phyloP scores from a whole-genome alignment of 73 alveolate genomes.

The Diophrys appendiculata region DNA sequence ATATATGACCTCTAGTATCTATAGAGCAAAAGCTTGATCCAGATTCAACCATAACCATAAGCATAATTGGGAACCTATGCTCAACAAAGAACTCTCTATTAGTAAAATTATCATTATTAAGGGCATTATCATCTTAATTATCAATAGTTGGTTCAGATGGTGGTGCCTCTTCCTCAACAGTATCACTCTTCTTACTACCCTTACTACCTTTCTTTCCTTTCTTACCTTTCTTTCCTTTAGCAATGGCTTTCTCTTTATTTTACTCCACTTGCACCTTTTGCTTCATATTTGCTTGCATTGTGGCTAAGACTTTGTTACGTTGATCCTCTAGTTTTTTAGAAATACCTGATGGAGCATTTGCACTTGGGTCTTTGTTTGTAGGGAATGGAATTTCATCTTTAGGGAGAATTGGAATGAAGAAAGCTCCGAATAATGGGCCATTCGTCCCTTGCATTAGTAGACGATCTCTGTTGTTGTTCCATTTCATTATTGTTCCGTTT shows the following conservation, averaged over 20 bases:
- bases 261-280: too few species aligned
- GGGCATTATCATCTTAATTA: too few species aligned
- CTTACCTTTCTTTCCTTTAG: too few species aligned
- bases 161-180: too few species aligned
- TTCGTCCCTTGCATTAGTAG: neutral
- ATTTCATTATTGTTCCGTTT: constrained; percentile 13
- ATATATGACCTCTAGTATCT: constrained; percentile 18
- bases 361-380: neutral
- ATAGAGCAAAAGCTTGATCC: constrained; percentile 6
- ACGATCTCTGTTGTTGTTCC: constrained; percentile 2
- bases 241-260: too few species aligned
- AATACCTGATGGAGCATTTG: neutral
- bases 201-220: too few species aligned
- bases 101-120: constrained; percentile 5
- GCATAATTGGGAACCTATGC: constrained; percentile 36
- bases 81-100: constrained; percentile 46
- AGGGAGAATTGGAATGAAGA: too few species aligned
- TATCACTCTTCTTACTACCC: too few species aligned
- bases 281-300: too few species aligned
- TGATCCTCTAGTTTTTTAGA: neutral
- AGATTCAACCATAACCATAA: constrained; percentile 34
- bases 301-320: too few species aligned
- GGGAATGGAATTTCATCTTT: neutral
- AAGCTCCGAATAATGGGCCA: too few species aligned
- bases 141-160: too few species aligned